These are phyloP conservation scores for Eucalyptus sp. DNA, from an alignment of 345 rosid species.

Conservation along the genomic window DNA sequence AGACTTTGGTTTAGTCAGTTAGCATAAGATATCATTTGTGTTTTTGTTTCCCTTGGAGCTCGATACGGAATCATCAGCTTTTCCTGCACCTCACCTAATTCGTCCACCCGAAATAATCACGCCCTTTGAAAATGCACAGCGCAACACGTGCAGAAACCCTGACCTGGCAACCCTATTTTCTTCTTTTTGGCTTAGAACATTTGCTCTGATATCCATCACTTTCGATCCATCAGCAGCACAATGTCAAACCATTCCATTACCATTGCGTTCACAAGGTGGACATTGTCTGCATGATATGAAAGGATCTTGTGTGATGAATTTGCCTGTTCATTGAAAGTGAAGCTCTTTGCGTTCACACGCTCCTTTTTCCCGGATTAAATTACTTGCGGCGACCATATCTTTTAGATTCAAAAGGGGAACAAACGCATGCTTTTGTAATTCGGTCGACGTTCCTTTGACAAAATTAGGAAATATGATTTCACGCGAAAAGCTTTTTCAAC, in stretches of 20 bases:
- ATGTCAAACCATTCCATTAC: background rate
- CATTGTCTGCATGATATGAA: background rate
- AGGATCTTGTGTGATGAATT: background rate
- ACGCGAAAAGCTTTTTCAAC: background rate
- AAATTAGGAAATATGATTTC: background rate
- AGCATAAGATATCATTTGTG: background rate
- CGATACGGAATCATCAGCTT: slow-evolving; percentile 1
- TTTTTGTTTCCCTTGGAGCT: background rate
- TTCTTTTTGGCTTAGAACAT: background rate
- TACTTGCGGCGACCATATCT: background rate
- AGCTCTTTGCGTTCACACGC: background rate
- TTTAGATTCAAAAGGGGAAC: background rate
- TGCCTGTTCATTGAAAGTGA: background rate
- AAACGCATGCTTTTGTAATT: background rate
- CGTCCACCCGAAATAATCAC: background rate
- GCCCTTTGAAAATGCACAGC: background rate
- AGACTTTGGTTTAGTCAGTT: background rate
- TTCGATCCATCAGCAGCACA: background rate
- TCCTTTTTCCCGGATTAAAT: background rate
- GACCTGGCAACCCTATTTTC: background rate
- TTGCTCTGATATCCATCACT: background rate
- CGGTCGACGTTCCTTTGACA: background rate
- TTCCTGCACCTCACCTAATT: background rate
- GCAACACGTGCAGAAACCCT: background rate
- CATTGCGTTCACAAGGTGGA: background rate